Evolutionary conservation across 2,329 filamentous ascomycete species (phyloP).

Genomic region (Xylariomycetidae sp.): DNA sequence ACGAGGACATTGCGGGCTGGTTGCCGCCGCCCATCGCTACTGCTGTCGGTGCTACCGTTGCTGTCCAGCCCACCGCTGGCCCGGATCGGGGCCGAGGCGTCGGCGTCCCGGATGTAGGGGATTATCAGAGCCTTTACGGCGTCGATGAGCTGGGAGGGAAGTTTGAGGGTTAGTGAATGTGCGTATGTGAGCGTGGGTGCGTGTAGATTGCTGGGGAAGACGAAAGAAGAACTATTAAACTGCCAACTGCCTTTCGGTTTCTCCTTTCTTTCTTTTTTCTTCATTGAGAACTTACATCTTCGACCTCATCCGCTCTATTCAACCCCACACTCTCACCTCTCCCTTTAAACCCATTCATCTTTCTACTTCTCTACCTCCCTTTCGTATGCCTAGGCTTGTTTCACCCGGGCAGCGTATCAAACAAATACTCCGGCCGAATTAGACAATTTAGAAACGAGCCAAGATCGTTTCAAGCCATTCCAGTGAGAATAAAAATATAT

Average conservation of each 20-base stretch:
- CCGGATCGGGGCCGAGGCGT: slow-evolving; percentile 53
- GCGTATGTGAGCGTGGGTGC: not conserved
- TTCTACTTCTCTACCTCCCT: no score
- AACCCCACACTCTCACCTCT: no score
- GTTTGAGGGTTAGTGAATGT: not conserved
- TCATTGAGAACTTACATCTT: slow-evolving; percentile 36
- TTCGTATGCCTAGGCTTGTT: no score
- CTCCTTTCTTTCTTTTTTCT: not conserved
- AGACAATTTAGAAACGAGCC: no score
- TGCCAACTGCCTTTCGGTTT: not conserved
- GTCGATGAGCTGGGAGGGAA: slow-evolving; percentile 55
- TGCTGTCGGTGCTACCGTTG: slow-evolving; percentile 21
- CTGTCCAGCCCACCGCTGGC: slow-evolving; percentile 44
- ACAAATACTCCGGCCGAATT: no score
- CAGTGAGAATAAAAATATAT: no score
- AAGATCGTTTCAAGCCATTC: no score
- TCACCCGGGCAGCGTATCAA: no score
- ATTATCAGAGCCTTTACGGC: slow-evolving; percentile 65
- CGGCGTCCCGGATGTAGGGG: slow-evolving; percentile 66
- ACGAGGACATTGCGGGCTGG: slow-evolving; percentile 57
- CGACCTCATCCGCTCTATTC: slow-evolving; percentile 38
- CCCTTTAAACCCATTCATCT: no score
- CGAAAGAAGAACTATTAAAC: not conserved
- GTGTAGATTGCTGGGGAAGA: slow-evolving; percentile 1
- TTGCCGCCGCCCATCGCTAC: not conserved